Conservation (phyloP, 164 flowering plant species). For the Houttuynia cordata region DNA sequence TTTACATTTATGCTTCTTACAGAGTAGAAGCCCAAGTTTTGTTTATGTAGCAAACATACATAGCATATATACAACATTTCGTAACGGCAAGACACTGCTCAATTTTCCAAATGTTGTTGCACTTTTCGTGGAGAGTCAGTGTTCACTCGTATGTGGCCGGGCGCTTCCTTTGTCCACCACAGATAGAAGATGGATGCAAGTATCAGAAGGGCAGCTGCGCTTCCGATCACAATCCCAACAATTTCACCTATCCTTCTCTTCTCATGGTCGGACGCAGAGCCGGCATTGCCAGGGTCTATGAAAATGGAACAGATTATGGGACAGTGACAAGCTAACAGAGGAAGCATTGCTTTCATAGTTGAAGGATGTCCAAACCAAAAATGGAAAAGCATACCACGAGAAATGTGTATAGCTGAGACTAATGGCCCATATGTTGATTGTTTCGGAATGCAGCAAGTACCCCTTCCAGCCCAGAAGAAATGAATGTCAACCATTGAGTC, state of each 20-base stretch:
- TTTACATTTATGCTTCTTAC: too few species aligned
- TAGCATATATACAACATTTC: too few species aligned
- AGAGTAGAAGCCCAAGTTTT: too few species aligned
- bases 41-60: too few species aligned
- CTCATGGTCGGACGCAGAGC: conserved; percentile 13
- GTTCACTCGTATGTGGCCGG: conserved; percentile 14
- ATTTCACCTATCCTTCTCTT: conserved; percentile 16
- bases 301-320: conserved; percentile 1
- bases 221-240: conserved; percentile 26
- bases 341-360: neutral
- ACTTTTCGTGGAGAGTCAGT: conserved; percentile 25
- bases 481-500: conserved; percentile 52
- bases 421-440: conserved; percentile 76
- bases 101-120: neutral
- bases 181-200: conserved; percentile 23
- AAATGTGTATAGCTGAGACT: conserved; percentile 56
- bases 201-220: conserved; percentile 20
- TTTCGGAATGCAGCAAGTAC: conserved; percentile 50
- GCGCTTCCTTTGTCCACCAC: conserved; percentile 24
- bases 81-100: too few species aligned
- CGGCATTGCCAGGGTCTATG: conserved; percentile 10
- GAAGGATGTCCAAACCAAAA: too few species aligned
- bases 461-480: conserved; percentile 16
- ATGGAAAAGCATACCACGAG: conserved; percentile 26
- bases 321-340: neutral